These are phyloP conservation scores for Sinapis alba DNA, from an alignment of 441 rosid species.

Conservation along the genomic window DNA sequence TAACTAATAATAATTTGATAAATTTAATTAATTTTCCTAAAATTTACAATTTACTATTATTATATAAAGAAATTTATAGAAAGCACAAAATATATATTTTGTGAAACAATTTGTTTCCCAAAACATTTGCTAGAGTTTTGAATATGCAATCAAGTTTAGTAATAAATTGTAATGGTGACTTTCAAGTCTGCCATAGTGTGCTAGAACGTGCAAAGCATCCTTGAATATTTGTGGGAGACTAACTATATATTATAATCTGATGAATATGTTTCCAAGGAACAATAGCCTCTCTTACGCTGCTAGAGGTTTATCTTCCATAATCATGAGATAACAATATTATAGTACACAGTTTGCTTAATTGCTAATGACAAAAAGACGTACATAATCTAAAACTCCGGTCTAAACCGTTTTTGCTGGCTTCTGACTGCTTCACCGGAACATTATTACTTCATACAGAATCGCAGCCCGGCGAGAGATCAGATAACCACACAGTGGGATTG, in stretches of 20 bases:
- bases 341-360: conserved; percentile 36
- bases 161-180: background rate
- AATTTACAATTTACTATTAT: too few relatives aligned
- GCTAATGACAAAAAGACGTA: conserved; percentile 30
- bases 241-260: conserved; percentile 16
- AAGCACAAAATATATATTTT: too few relatives aligned
- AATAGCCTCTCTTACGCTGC: conserved; percentile 13
- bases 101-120: too few relatives aligned
- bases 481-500: background rate
- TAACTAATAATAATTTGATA: too few relatives aligned
- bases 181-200: background rate
- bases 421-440: conserved; percentile 29
- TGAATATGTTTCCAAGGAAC: conserved; percentile 28
- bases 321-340: conserved; percentile 16
- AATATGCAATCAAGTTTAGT: background rate
- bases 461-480: conserved; percentile 33
- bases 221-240: conserved; percentile 1
- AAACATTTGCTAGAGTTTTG: background rate
- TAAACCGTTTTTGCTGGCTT: conserved; percentile 23
- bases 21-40: too few relatives aligned
- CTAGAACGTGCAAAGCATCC: background rate
- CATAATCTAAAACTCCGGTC: conserved; percentile 28
- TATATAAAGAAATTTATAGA: too few relatives aligned
- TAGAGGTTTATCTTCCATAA: conserved; percentile 30
- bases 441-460: conserved; percentile 41